Evolutionary conservation across 2,329 filamentous ascomycete genomes (phyloP).

Genomic region (Alternaria sp.): DNA sequence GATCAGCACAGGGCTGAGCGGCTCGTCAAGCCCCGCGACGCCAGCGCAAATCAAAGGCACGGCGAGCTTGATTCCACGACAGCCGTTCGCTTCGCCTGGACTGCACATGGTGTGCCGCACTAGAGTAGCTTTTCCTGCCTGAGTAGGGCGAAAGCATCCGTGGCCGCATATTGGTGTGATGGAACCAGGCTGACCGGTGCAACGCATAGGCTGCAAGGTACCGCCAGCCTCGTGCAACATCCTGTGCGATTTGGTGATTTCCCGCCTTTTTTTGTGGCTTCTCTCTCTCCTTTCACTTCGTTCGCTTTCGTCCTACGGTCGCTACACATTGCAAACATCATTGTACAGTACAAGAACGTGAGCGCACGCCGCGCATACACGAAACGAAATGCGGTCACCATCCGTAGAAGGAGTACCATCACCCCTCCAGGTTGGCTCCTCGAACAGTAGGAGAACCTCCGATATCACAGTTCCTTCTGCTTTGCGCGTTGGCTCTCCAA

Average conservation of each 20-base stretch:
- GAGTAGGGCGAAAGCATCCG: not conserved
- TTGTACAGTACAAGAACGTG: not conserved
- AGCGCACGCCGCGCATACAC: not conserved
- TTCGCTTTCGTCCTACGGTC: not conserved
- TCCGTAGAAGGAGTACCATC: constrained; percentile 40
- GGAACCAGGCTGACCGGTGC: constrained; percentile 22
- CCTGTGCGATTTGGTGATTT: not conserved
- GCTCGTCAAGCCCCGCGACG: not conserved
- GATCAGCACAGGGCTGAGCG: constrained; percentile 7
- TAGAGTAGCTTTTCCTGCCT: not conserved
- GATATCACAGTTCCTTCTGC: constrained; percentile 32
- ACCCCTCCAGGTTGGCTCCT: constrained; percentile 40
- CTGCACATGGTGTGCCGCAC: not conserved
- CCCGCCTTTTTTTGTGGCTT: not conserved
- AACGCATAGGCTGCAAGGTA: constrained; percentile 20
- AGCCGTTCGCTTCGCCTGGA: not conserved
- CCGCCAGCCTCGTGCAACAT: constrained; percentile 19
- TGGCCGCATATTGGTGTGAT: constrained; percentile 13
- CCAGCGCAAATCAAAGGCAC: not conserved
- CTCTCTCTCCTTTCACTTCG: not conserved
- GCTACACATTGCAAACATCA: not conserved
- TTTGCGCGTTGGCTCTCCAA: constrained; percentile 41
- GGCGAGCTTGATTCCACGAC: constrained; percentile 8
- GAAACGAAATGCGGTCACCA: not conserved
- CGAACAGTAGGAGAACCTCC: constrained; percentile 26